Percentiles rank a stretch among this genome's conserved stretches.
Evolutionary conservation across 257 asterid species (phyloP).

Genomic region (Solanum paucissectum): DNA sequence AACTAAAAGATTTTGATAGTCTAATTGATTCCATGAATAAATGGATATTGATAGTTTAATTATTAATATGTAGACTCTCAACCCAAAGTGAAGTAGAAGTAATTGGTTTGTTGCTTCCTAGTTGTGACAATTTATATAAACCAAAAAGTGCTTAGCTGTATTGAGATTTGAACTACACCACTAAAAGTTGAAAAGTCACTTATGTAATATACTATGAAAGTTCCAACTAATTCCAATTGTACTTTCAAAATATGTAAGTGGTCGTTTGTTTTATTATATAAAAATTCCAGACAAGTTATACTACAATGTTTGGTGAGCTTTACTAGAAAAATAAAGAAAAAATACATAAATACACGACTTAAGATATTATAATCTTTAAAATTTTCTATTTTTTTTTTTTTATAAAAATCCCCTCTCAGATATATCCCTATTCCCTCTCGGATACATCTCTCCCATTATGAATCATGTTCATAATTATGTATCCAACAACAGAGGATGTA

Average conservation of each 20-base stretch:
- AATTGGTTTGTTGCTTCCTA: not conserved
- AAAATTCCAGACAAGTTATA: not conserved
- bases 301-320: not conserved
- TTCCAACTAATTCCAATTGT: not conserved
- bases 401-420: too few relatives aligned
- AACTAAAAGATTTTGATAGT: slow-evolving; percentile 18
- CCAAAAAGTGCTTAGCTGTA: not conserved
- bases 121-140: not conserved
- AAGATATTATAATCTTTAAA: too few relatives aligned
- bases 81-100: not conserved
- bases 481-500: not conserved
- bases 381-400: too few relatives aligned
- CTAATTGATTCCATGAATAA: slow-evolving; percentile 10
- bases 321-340: too few relatives aligned
- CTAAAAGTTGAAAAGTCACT: not conserved
- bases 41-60: not conserved
- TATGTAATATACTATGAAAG: not conserved
- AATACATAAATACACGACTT: too few relatives aligned
- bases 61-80: not conserved
- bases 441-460: too few relatives aligned
- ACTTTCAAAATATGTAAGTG: not conserved
- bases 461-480: not conserved
- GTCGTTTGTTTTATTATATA: not conserved
- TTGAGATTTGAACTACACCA: not conserved
- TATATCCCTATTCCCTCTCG: not conserved